Conservation (phyloP, 352 stramenopile species). For the Globisporangium spiculum region DNA sequence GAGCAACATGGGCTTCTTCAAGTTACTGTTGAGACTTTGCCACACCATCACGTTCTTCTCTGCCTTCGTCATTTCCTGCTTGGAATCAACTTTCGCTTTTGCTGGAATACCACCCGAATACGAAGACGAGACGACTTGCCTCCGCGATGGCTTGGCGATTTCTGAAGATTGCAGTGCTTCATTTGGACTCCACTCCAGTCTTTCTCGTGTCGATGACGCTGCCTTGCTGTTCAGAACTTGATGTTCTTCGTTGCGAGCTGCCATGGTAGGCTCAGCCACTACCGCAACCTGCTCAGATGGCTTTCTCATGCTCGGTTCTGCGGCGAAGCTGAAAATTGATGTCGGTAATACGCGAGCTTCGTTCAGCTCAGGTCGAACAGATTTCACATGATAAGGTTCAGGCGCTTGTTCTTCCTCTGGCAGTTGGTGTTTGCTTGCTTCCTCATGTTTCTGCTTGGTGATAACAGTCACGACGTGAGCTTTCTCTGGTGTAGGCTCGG, state of each 20-base stretch:
- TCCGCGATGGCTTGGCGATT: neutral
- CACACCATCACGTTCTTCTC: neutral
- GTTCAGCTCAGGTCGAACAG: neutral
- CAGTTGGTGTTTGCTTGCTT: neutral
- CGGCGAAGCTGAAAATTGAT: conserved; percentile 13
- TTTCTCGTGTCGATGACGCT: neutral
- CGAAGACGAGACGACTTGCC: conserved; percentile 5
- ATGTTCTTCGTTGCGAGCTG: neutral
- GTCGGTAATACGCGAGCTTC: neutral
- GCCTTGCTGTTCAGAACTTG: neutral
- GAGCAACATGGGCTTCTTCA: neutral
- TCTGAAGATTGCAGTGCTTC: neutral
- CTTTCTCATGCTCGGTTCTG: neutral
- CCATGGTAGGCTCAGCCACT: neutral
- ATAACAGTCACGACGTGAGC: neutral
- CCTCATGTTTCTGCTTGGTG: neutral
- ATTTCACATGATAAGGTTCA: neutral
- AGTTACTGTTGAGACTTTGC: conserved; percentile 16
- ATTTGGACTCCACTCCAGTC: neutral
- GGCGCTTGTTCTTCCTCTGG: neutral
- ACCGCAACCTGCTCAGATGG: neutral
- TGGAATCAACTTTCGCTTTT: neutral
- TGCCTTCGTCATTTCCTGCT: neutral
- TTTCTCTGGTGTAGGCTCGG: neutral
- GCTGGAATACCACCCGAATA: neutral